Evolutionary conservation across 805 yeast genomes (phyloP).

Genomic region (Kazachstania martiniae): DNA sequence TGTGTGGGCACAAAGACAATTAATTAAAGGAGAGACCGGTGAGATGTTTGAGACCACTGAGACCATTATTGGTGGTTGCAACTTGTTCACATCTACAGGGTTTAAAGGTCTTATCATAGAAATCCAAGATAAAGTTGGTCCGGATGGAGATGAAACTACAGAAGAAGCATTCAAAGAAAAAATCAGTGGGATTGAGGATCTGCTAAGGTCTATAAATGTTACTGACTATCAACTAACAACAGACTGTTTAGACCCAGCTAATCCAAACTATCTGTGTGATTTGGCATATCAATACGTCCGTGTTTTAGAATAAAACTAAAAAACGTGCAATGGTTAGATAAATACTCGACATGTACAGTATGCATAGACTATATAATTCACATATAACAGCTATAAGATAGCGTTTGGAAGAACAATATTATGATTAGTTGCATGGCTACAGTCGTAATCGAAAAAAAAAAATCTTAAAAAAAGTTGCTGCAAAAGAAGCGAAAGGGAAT

Average conservation of each 20-base stretch:
- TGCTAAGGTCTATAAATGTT: constrained; percentile 12
- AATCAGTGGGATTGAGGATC: constrained; percentile 9
- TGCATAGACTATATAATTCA: not conserved
- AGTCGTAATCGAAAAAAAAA: no score
- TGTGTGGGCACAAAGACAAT: constrained; percentile 26
- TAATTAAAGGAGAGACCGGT: constrained; percentile 26
- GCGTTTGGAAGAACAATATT: no score
- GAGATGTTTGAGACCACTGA: constrained; percentile 20
- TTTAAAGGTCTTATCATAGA: constrained; percentile 25
- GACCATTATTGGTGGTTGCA: constrained; percentile 16
- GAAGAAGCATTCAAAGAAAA: constrained; percentile 9
- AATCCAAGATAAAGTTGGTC: constrained; percentile 6
- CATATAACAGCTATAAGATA: not conserved
- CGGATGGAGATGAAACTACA: constrained; percentile 6
- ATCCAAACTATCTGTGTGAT: constrained; percentile 12
- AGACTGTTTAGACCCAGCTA: constrained; percentile 8
- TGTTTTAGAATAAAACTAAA: constrained; percentile 14
- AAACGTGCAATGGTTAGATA: no score
- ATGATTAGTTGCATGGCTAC: no score
- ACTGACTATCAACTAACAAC: constrained; percentile 14
- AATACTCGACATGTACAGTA: no score
- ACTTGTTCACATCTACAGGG: constrained; percentile 25
- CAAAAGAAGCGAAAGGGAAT: no score
- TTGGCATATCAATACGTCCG: constrained; percentile 23
- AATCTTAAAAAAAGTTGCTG: no score